These are phyloP conservation scores for Durio zibethinus DNA, from an alignment of 345 rosid species.

Conservation along the genomic window DNA sequence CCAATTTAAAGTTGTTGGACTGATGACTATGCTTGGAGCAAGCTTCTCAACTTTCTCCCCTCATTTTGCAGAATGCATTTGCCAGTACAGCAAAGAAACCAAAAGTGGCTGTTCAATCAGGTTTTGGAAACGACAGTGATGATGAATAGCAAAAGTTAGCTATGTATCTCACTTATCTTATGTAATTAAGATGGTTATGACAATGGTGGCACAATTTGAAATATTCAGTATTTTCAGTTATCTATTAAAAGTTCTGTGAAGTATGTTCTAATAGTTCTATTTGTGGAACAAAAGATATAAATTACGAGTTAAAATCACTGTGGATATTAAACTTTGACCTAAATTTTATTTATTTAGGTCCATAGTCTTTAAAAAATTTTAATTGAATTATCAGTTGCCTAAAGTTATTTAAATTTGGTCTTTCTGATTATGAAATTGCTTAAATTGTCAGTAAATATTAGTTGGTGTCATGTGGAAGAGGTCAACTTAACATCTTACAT, in stretches of 20 bases:
- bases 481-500: too few species aligned
- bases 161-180: background rate
- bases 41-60: background rate
- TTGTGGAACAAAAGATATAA: background rate
- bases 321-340: too few species aligned
- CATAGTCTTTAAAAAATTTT: too few species aligned
- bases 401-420: too few species aligned
- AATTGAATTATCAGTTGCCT: too few species aligned
- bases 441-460: too few species aligned
- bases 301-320: too few species aligned
- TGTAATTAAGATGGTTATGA: background rate
- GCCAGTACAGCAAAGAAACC: slow-evolving; percentile 59
- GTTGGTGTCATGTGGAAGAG: too few species aligned
- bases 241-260: background rate
- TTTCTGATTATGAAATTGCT: too few species aligned
- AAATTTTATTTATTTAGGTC: too few species aligned
- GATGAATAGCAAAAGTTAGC: slow-evolving; percentile 44
- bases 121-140: slow-evolving; percentile 74
- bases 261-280: background rate
- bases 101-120: slow-evolving; percentile 59
- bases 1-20: background rate
- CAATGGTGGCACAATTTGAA: background rate
- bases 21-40: background rate
- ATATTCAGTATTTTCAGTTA: background rate
- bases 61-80: slow-evolving; percentile 41